phyloP scores from a whole-genome alignment of 2,329 filamentous ascomycete species.

The Cladosporium sp. region DNA sequence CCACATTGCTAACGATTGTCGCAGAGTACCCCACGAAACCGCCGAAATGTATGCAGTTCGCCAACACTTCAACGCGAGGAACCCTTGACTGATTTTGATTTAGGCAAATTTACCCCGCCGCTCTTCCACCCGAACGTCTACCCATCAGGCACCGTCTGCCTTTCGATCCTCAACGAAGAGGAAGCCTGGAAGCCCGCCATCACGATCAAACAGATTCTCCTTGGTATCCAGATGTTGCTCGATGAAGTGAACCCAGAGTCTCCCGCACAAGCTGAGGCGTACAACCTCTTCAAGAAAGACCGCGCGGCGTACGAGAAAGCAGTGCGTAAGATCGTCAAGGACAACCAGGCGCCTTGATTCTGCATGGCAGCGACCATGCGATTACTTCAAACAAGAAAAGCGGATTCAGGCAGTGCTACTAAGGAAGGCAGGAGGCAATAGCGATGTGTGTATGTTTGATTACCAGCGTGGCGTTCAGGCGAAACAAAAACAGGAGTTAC shows the following conservation, averaged over 20 bases:
- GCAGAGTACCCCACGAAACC: constrained; percentile 97
- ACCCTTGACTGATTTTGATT: constrained; percentile 16
- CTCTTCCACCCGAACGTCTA: constrained; percentile 99
- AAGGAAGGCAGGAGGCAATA: background rate
- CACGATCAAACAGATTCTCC: constrained; percentile 94
- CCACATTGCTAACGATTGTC: background rate
- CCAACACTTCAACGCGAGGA: background rate
- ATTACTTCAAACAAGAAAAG: too few species aligned
- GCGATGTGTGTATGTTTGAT: constrained; percentile 3
- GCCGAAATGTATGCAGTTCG: constrained; percentile 75
- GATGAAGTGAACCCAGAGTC: constrained; percentile 97
- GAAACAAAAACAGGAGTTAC: background rate
- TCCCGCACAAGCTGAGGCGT: constrained; percentile 93
- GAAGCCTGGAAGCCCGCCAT: constrained; percentile 98
- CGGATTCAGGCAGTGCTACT: background rate
- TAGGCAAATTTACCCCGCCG: constrained; percentile 93
- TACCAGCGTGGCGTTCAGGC: constrained; percentile 12
- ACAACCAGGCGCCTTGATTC: constrained; percentile 68
- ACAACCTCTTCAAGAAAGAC: constrained; percentile 94
- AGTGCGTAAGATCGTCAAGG: constrained; percentile 78
- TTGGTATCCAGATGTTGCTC: constrained; percentile 92
- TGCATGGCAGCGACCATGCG: background rate
- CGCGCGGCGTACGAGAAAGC: constrained; percentile 81
- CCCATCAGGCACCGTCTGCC: constrained; percentile 92
- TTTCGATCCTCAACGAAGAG: constrained; percentile 96